Base-by-base conservation (phyloP, 495 filamentous ascomycete species). In the Penicillium atrosanguineum region DNA sequence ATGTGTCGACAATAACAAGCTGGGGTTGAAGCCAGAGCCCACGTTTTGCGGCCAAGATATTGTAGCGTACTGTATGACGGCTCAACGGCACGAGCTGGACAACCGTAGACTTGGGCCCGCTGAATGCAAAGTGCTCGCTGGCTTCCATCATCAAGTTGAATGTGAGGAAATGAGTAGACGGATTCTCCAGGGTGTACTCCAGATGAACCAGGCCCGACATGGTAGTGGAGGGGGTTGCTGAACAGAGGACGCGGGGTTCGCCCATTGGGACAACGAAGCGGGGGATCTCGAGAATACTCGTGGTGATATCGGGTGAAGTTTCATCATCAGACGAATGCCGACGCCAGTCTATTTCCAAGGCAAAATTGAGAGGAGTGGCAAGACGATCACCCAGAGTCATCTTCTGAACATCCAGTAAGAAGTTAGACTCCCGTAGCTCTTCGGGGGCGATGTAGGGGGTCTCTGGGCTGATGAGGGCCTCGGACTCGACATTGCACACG, bases 111-210 rank as follows among this genome's bases (percentile, higher is more conserved):
- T 97, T 97, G 5, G 89, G 78, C 0, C 94, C 94, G 25, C 88
- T 91, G 67, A 99, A 97, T 7, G 90, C 94, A 68, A 99, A 99
- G 14, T 88, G 82, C 53, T 95, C 91, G 61, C 81, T 90, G 1
- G 90, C 85, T 57, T 99, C 95, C 91, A 99, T 96, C 9, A 82
- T 81, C 28, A 96, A 65, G 19, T 85, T 89, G 69, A 99, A 97
- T 0, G 91, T 95, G 18, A 99, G 80, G 68, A 94, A 92, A 62
- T 97, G 93, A 62, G 83, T 86, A 3, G 95, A 96, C 4, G 94
- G 88, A 65, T 99, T 99, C 65, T 99, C 94, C 55, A 97, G 80
- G 7, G 84, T 87, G 58, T 95, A 88, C 25, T 79, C 70, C 18
- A 87, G 63, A 37, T 79, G 76, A 4, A 84, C 70, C 34, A 80